A percentile compares a stretch with the other conserved stretches of the same genome.
Evolutionary conservation across 768 basidiomycete species (phyloP).

Genomic region (Boletus speciosus): DNA sequence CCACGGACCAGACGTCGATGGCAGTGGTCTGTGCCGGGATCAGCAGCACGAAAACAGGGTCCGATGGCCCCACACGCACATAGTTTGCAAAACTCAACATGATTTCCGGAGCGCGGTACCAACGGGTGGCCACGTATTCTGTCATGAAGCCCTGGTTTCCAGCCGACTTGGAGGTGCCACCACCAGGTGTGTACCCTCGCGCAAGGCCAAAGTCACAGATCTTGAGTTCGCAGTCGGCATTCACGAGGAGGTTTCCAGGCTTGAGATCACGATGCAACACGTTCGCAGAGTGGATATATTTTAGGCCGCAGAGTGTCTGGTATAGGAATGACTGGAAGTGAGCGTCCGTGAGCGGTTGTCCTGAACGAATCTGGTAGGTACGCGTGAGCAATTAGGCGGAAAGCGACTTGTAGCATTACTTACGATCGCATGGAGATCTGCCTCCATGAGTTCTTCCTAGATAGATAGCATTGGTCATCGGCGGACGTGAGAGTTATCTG

Average conservation of each 20-base stretch:
- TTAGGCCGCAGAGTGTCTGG: conserved; percentile 95
- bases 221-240: conserved; percentile 97
- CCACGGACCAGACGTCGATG: conserved; percentile 96
- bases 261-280: conserved; percentile 97
- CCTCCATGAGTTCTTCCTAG: conserved; percentile 99
- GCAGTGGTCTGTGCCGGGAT: conserved; percentile 62
- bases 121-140: conserved; percentile 97
- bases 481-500: not conserved
- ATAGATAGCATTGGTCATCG: not conserved
- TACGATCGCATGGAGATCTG: conserved; percentile 97
- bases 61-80: conserved; percentile 43
- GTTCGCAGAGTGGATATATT: conserved; percentile 97
- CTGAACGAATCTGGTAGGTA: conserved; percentile 65
- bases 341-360: conserved; percentile 84
- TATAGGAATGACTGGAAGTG: conserved; percentile 97
- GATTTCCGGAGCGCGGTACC: conserved; percentile 99
- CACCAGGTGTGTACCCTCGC: conserved; percentile 85
- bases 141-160: conserved; percentile 97
- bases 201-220: conserved; percentile 99
- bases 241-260: conserved; percentile 92
- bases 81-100: conserved; percentile 97
- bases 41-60: conserved; percentile 7
- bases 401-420: conserved; percentile 22
- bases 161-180: conserved; percentile 66
- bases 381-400: not conserved